Evolutionary conservation across 257 asterid genomes (phyloP).

Genomic region (Buddleja alternifolia): DNA sequence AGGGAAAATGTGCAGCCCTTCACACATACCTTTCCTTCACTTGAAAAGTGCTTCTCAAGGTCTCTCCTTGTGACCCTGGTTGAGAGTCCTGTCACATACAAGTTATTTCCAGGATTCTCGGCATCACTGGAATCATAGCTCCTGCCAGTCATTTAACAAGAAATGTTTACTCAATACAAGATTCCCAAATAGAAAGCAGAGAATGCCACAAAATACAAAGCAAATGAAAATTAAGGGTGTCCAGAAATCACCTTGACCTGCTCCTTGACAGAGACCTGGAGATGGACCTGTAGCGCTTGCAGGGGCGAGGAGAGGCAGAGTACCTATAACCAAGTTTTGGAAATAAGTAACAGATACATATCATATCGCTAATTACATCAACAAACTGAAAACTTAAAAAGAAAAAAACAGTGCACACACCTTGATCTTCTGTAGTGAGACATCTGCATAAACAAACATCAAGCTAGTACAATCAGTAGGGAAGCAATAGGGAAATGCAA

Average conservation of each 20-base stretch:
- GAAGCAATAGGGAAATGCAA: neutral
- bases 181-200: neutral
- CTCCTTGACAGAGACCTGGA: conserved; percentile 71
- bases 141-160: conserved; percentile 37
- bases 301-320: conserved; percentile 64
- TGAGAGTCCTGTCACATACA: conserved; percentile 92
- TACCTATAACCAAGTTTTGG: conserved; percentile 37
- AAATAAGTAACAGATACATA: neutral
- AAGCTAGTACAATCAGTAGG: conserved; percentile 1
- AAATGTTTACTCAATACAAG: neutral
- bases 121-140: conserved; percentile 65
- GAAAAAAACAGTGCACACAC: conserved; percentile 31
- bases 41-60: conserved; percentile 75
- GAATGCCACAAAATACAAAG: neutral
- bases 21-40: conserved; percentile 73
- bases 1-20: neutral
- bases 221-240: neutral
- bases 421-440: conserved; percentile 74
- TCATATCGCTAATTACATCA: neutral
- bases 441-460: conserved; percentile 60
- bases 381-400: neutral
- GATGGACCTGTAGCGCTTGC: conserved; percentile 48
- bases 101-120: conserved; percentile 93
- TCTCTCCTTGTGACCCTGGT: conserved; percentile 67
- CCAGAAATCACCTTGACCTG: conserved; percentile 63